A percentile compares a stretch with the other conserved stretches of the same genome.
Conservation (phyloP, 2,329 filamentous ascomycete genomes). For the Talaromyces sp. region DNA sequence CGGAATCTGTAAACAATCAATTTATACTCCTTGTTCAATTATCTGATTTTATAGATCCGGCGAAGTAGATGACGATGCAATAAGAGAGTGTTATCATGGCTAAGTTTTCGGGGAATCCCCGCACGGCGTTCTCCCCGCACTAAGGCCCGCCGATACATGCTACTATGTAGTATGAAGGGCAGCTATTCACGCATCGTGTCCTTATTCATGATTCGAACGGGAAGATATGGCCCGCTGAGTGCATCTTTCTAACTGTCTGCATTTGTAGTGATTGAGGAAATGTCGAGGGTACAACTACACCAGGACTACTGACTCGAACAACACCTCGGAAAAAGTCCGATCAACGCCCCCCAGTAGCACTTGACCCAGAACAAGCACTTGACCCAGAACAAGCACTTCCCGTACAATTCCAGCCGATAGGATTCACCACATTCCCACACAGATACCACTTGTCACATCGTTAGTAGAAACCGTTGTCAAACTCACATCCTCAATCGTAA, state of each 20-base stretch:
- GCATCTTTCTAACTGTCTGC: neutral
- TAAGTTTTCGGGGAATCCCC: neutral
- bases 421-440: neutral
- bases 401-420: constrained; percentile 27
- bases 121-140: constrained; percentile 8
- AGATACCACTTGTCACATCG: neutral
- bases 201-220: neutral
- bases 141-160: neutral
- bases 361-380: constrained; percentile 20
- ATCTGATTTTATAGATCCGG: too few relatives aligned
- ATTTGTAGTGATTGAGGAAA: neutral
- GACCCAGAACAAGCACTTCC: constrained; percentile 22
- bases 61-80: neutral
- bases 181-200: neutral
- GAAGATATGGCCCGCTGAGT: neutral
- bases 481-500: constrained; percentile 22
- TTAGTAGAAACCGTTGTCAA: constrained; percentile 10
- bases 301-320: neutral
- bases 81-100: neutral
- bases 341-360: constrained; percentile 23
- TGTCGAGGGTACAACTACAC: neutral
- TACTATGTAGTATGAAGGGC: neutral
- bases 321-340: neutral
- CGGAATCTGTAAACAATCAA: neutral
- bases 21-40: neutral